Base-by-base conservation (phyloP, 176 grass and related monocot species). In the Musa schizocarpa region DNA sequence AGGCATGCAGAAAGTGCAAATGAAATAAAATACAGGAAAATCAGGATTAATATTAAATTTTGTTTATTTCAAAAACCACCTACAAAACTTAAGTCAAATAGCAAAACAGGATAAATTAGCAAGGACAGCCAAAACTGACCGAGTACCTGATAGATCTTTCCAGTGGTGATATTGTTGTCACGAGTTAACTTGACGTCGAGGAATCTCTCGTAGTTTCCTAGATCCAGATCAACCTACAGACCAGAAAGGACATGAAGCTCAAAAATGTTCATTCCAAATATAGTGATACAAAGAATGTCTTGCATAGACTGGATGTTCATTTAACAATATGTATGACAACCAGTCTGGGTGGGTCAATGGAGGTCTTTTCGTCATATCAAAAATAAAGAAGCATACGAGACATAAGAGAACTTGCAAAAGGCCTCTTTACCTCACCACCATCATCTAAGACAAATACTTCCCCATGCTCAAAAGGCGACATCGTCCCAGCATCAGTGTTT, bases 201-300 rank as follows among this genome's bases (percentile, higher is more conserved):
- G 84, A 99, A 99, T 73, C 95, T 86, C 71, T 99, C 95, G 72
- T 99, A 99, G 26, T 99, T 99, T 83, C 95, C 95, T 54, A 99
- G 95, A 84, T 99, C 95, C 80, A 99, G 75, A 81, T 99, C 95
- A 75, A 89, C 95, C 94, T 97, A 85, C 80, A 87, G 82, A 55
- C 57, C 49, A 72, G 68, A 54, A 51, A 79, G 75, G 50, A 21
- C 58, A 29, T 72, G 59, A 12, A 51, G 43, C 17, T 11, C 43
- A n/a, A 70, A 16, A 70, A n/a, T 19, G 16, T 50, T 70, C 14
- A 70, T 13, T 70, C 68, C 13, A 49, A 50, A 50, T 19, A 9
- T 50, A 50, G 8, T 50, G 43, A 50, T n/a, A 69, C 8, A 69
- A 29, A 50, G 10, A 9, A 10, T 8, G 11, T 0, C 68, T 20